Base-by-base conservation (phyloP, 805 yeast species). In the Torulaspora gathmanii region DNA sequence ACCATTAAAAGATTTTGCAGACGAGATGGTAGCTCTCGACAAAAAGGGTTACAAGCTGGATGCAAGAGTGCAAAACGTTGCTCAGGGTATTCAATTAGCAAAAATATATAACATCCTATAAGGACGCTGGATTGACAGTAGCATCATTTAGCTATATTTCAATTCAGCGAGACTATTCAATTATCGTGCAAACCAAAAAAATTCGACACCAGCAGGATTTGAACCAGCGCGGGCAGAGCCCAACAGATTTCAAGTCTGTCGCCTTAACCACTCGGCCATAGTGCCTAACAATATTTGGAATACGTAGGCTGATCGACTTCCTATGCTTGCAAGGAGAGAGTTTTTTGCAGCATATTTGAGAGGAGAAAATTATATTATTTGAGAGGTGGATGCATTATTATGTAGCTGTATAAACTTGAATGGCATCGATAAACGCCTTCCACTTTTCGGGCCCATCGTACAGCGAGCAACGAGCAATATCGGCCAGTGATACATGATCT, bases 51-150 rank as follows among this genome's bases (percentile, higher is more conserved):
- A 79, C 63, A 76, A 76, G 25, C 70, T 91, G 26, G 99, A 93
- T 67, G 91, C 96, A 1, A 79, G 95, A 52, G 80, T 93, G 45
- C 89, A 85, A 61, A 87, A 85, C 57, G 76, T 89, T 39, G 95
- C 96, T 11, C 80, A 81, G 44, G 98, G 98, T 4, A 71, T 88
- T 41, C 72, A 72, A 49, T 56, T 86, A 16, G 83, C 89, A 1
- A 65, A 67, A 46, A 55, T 60, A 42, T 69, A 61, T 43, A 41
- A 41, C 16, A 41, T 34, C 19, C 15, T 35, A n/a, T 27, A 17
- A 16, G 12, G 22, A 35, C n/a, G 23, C n/a, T 22, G 25, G 8
- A 7, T 22, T 22, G 25, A 2, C 8, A 5, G 8, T 2, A 22
- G 8, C 25, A 7, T 5, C 4, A 22, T 7, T 22, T 7, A 22